Evolutionary conservation across 139 green algal species (phyloP), one percentile per base, ranked within the genome.

Genomic region (Coelastrella sp.): DNA sequence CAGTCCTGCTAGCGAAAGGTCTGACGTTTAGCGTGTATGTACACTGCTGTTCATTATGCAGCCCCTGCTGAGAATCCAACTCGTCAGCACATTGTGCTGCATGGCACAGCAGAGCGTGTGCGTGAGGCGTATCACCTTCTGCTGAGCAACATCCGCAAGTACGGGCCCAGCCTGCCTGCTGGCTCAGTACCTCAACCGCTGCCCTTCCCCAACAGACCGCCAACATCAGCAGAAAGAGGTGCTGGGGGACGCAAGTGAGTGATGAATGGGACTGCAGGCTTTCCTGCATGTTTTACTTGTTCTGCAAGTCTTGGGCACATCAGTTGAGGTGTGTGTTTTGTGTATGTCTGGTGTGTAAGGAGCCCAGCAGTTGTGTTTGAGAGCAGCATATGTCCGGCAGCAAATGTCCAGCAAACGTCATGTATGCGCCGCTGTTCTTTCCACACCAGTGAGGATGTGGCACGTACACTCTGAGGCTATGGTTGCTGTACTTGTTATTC

Each of bases 101-200:
- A 76, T 32, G 78, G 78, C 32, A 41, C 60, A 11, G 60, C 78
- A 11, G 59, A 84, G 40, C 53, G 59, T 27, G 34, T 50, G 40
- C 78, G 78, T 21, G 78, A 84, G 59, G 78, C 78, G 13, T 84
- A 84, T 60, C 78, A 84, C 60, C 60, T 84, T 40, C 78, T 84
- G 78, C 78, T 84, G 41, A 41, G 62, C 78, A 84, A 84, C 78
- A 84, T 84, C 78, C 78, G 78, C 78, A 84, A 84, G 78, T 84
- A 84, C 62, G 40, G 48, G 62, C 75, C 75, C 53, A 64, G 23
- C 41, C 62, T 84, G 78, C 48, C 78, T 9, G 38, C 78, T 51
- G 78, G 38, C 19, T 60, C 78, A 13, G 43, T 84, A 35, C 78
- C 78, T 1, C 17, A 23, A 32, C 78, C 78, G 5, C 60, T 84